These are phyloP conservation scores for Colletotrichum costaricense DNA, from an alignment of 2,329 filamentous ascomycete genomes.

Conservation along the genomic window DNA sequence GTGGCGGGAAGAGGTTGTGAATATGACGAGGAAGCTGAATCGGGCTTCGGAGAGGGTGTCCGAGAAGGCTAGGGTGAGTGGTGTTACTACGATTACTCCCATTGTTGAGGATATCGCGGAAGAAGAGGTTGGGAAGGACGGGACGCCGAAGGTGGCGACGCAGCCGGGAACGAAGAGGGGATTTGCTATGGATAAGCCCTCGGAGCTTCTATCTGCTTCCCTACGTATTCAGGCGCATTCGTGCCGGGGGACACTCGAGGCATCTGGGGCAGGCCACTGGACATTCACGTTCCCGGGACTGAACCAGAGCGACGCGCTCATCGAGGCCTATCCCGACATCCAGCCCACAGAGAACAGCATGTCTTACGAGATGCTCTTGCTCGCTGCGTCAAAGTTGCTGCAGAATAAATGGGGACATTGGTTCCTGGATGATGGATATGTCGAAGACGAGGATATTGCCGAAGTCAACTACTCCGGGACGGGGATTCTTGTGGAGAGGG, in stretches of 20 bases:
- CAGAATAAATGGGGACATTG: background rate
- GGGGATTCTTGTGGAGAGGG: constrained; percentile 1
- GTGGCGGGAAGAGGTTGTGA: background rate
- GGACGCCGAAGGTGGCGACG: too few species aligned
- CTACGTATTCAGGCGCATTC: background rate
- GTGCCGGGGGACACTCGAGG: background rate
- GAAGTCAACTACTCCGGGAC: background rate
- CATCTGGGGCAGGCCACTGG: background rate
- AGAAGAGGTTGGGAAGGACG: background rate
- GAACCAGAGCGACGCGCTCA: background rate
- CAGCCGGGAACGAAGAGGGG: background rate
- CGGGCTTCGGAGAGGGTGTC: background rate
- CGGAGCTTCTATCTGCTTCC: background rate
- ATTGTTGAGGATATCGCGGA: background rate
- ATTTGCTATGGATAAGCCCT: background rate
- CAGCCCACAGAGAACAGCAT: background rate
- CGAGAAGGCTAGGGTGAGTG: background rate
- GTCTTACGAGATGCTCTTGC: background rate
- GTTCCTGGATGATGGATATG: background rate
- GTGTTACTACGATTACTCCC: background rate
- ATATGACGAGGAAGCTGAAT: background rate
- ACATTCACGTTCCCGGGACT: background rate
- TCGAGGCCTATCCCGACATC: constrained; percentile 2
- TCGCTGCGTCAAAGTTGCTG: background rate
- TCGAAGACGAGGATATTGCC: constrained; percentile 1